Conservation (phyloP, 2,329 filamentous ascomycete species). For the Whalleya microplaca region DNA sequence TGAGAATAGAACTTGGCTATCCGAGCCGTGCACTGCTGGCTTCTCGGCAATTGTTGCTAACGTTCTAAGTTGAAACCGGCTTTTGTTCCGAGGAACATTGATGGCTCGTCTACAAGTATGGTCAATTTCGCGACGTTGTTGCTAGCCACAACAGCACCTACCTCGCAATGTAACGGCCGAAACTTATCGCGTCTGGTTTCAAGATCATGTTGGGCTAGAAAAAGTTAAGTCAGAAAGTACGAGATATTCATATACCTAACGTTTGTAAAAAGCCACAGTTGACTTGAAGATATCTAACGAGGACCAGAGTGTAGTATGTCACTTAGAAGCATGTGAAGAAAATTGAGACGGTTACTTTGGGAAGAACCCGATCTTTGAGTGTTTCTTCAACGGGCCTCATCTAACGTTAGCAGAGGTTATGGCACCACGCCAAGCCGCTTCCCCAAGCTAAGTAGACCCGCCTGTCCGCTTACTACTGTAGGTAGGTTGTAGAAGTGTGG, state of each 20-base stretch:
- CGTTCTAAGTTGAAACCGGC: slow-evolving; percentile 10
- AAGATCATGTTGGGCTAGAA: slow-evolving; percentile 13
- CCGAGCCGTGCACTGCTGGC: slow-evolving; percentile 18
- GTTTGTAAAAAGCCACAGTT: too few relatives aligned
- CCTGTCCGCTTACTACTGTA: not conserved
- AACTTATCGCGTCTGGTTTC: slow-evolving; percentile 7
- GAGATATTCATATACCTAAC: not conserved
- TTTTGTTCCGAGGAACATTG: slow-evolving; percentile 3
- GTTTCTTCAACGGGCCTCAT: not conserved
- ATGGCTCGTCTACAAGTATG: slow-evolving; percentile 6
- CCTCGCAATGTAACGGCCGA: slow-evolving; percentile 10
- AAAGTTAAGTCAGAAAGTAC: not conserved
- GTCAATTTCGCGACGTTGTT: slow-evolving; percentile 4
- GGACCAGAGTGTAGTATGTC: not conserved
- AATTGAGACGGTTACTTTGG: not conserved
- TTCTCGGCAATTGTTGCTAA: slow-evolving; percentile 15
- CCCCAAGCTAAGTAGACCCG: not conserved
- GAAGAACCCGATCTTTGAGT: not conserved
- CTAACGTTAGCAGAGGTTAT: not conserved
- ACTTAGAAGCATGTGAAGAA: not conserved
- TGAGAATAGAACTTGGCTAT: slow-evolving; percentile 17
- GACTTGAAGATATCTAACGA: not conserved
- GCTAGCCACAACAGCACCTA: slow-evolving; percentile 1
- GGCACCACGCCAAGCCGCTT: not conserved
- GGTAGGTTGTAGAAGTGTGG: not conserved